Evolutionary conservation across 1,284 basidiomycete species (phyloP), one percentile per base, ranked within the genome.

Genomic region (Ceratobasidium sp.): DNA sequence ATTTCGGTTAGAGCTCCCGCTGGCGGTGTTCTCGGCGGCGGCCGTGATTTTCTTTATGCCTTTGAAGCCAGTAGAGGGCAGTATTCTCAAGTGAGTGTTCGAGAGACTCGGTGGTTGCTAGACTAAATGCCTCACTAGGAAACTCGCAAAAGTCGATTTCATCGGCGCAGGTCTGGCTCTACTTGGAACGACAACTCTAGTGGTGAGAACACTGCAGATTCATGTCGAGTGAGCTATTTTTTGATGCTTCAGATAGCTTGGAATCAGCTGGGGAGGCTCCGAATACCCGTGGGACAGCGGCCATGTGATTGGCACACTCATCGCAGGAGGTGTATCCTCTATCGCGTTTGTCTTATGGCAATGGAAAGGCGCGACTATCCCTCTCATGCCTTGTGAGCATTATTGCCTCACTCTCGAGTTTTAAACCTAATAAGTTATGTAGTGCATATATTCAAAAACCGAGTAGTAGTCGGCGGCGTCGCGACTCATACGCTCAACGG

Each of bases 21-120:
- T 87, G 28, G 83, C 84, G 0, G 81, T 80, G 20, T 26, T 83
- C n/a, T 80, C 83, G 0, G 83, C 86, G 64, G 44, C 83, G 26
- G 81, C 86, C 60, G 84, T 86, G 77, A 79, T 84, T 69, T 84
- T 86, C 79, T 82, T 86, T 44, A 81, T 88, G 0, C 87, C 87
- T 0, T 81, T 87, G 1, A 82, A 84, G 60, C 83, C 81, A 2
- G 85, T 87, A n/a, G 80, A 81, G 5, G 86, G 86, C 4, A 81
- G 82, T 33, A 82, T 83, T 12, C 10, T 58, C 3, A 26, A 58
- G 53, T 70, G 20, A 70, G 39, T 40, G 2, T n/a, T 53, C 9
- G 28, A 40, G 18, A 13, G 55, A 13, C 49, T 15, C 15, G n/a
- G 6, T 26, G 6, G 7, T 5, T 69, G n/a, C 18, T 3, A 15